Evolutionary conservation across 2,329 filamentous ascomycete species (phyloP).

Genomic region (Cladophialophora chaetospira): DNA sequence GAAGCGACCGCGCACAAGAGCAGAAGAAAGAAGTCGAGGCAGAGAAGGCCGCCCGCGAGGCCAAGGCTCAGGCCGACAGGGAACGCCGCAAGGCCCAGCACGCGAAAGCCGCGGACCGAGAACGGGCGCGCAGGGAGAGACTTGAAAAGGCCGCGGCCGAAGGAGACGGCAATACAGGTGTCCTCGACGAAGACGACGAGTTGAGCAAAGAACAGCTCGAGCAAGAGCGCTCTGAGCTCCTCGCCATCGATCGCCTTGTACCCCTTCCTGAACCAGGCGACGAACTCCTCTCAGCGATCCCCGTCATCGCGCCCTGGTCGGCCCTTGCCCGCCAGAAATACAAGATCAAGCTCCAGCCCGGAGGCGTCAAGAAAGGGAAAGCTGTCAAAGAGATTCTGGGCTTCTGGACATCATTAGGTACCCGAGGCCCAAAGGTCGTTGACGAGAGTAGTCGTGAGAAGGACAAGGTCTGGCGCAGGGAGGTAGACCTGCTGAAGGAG

Average conservation of each 20-base stretch:
- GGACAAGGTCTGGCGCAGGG: slow-evolving; percentile 48
- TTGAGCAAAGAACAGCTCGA: slow-evolving; percentile 52
- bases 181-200: slow-evolving; percentile 59
- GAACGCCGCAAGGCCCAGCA: slow-evolving; percentile 80
- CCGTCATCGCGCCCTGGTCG: slow-evolving; percentile 66
- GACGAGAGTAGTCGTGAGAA: slow-evolving; percentile 59
- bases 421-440: slow-evolving; percentile 44
- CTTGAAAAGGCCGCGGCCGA: slow-evolving; percentile 63
- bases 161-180: slow-evolving; percentile 33
- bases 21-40: slow-evolving; percentile 66
- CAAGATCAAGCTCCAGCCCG: slow-evolving; percentile 92
- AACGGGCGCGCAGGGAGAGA: slow-evolving; percentile 68
- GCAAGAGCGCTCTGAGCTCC: slow-evolving; percentile 50
- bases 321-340: slow-evolving; percentile 75
- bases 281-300: slow-evolving; percentile 65
- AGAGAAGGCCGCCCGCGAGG: slow-evolving; percentile 69
- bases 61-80: slow-evolving; percentile 69
- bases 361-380: slow-evolving; percentile 88
- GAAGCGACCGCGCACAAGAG: slow-evolving; percentile 65
- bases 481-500: slow-evolving; percentile 79
- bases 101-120: slow-evolving; percentile 67
- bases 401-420: slow-evolving; percentile 58
- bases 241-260: slow-evolving; percentile 69
- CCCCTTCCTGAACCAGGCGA: slow-evolving; percentile 79
- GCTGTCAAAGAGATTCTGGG: slow-evolving; percentile 88